Percentiles rank a stretch among this genome's conserved stretches.
These are phyloP conservation scores for Candida pseudoglaebosa DNA, from an alignment of 805 yeast genomes.

Conservation along the genomic window DNA sequence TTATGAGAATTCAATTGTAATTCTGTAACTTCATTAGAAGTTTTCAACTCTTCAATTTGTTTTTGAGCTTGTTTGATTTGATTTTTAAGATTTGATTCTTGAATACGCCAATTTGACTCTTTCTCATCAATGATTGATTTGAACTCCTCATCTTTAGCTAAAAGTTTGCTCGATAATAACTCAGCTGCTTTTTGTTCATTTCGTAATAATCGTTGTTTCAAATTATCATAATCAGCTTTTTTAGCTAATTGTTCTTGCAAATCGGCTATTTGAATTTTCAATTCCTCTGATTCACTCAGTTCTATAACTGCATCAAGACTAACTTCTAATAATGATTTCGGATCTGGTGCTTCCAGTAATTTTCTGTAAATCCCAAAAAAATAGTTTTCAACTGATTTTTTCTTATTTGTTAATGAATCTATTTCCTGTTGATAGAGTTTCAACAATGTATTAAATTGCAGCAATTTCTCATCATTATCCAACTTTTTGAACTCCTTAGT, in stretches of 20 bases:
- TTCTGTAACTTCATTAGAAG: slow-evolving; percentile 60
- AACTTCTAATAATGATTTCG: slow-evolving; percentile 71
- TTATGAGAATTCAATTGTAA: slow-evolving; percentile 51
- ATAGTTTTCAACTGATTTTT: slow-evolving; percentile 67
- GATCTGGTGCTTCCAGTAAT: slow-evolving; percentile 91
- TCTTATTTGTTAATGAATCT: slow-evolving; percentile 73
- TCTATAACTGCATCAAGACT: slow-evolving; percentile 61
- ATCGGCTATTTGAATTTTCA: slow-evolving; percentile 46
- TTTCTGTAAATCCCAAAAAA: slow-evolving; percentile 73
- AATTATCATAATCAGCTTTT: slow-evolving; percentile 73
- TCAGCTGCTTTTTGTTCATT: slow-evolving; percentile 60
- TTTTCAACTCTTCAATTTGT: slow-evolving; percentile 60
- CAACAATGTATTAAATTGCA: slow-evolving; percentile 61
- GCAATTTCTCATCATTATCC: slow-evolving; percentile 61
- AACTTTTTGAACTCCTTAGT: slow-evolving; percentile 85
- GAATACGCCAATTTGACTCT: slow-evolving; percentile 61
- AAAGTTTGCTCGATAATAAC: slow-evolving; percentile 48
- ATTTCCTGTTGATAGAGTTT: slow-evolving; percentile 83
- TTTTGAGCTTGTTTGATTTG: slow-evolving; percentile 51
- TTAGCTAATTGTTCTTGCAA: slow-evolving; percentile 58
- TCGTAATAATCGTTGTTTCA: slow-evolving; percentile 58
- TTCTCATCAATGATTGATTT: slow-evolving; percentile 68
- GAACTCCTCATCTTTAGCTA: slow-evolving; percentile 73
- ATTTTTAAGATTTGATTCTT: slow-evolving; percentile 48
- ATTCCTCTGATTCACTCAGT: slow-evolving; percentile 46